These are phyloP conservation scores for Sordaria brevicollis DNA, from an alignment of 495 filamentous ascomycete species.

Conservation along the genomic window DNA sequence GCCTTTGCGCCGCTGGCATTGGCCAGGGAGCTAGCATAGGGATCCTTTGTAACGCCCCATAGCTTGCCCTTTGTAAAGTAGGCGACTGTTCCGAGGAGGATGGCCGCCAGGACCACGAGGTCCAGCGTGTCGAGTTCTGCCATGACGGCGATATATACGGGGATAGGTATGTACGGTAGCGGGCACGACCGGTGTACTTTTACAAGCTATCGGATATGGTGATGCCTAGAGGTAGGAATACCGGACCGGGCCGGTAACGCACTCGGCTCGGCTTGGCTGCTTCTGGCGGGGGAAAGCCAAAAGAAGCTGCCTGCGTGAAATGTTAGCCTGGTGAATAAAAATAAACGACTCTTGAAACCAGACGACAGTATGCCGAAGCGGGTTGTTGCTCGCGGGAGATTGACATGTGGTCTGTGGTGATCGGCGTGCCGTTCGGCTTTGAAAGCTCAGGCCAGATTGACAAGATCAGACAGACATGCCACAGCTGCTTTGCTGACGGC, in stretches of 20 bases:
- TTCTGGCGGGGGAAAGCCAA: neutral
- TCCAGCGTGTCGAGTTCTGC: constrained; percentile 94
- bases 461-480: neutral
- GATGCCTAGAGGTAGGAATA: neutral
- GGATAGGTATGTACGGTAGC: neutral
- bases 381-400: neutral
- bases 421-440: neutral
- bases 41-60: constrained; percentile 82
- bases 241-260: neutral
- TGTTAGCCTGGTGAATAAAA: neutral
- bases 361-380: neutral
- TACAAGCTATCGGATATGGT: neutral
- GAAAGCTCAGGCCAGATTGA: neutral
- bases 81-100: constrained; percentile 78
- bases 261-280: neutral
- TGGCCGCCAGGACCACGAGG: constrained; percentile 73
- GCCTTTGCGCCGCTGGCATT: constrained; percentile 62
- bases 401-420: neutral
- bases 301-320: neutral
- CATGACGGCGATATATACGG: constrained; percentile 42
- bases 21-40: constrained; percentile 65
- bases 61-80: constrained; percentile 96
- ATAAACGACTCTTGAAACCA: neutral
- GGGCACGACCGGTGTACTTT: neutral
- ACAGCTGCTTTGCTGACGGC: neutral